phyloP scores from a whole-genome alignment of 2,329 filamentous ascomycete species.

The Tolypocladium tundrense region DNA sequence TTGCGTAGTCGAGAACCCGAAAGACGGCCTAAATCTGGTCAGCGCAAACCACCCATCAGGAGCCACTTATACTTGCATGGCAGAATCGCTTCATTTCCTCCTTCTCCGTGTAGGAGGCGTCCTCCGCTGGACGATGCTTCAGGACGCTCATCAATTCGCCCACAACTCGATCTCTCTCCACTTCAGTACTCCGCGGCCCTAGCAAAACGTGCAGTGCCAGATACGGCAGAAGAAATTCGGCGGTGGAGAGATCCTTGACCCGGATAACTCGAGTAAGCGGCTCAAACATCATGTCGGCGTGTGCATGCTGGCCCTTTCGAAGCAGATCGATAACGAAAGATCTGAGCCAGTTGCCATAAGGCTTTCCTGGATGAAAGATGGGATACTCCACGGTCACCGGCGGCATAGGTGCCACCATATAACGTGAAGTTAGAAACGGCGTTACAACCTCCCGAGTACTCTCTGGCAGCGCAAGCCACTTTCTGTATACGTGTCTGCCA shows the following conservation, averaged over 20 bases:
- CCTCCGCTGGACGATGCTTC: conserved; percentile 41
- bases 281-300: conserved; percentile 68
- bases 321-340: conserved; percentile 74
- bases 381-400: conserved; percentile 58
- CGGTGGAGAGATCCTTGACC: conserved; percentile 75
- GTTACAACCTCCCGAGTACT: conserved; percentile 70
- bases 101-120: conserved; percentile 48
- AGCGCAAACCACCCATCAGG: neutral
- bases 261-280: conserved; percentile 74
- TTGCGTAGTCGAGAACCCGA: conserved; percentile 80
- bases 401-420: conserved; percentile 56
- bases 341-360: conserved; percentile 74
- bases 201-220: conserved; percentile 74
- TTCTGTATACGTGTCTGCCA: conserved; percentile 51
- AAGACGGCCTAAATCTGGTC: conserved; percentile 62
- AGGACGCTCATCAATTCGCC: conserved; percentile 67
- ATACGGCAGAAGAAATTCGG: conserved; percentile 83
- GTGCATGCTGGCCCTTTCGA: conserved; percentile 62
- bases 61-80: conserved; percentile 49
- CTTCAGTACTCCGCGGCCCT: conserved; percentile 49
- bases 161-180: conserved; percentile 55
- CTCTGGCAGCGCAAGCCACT: conserved; percentile 72
- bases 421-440: conserved; percentile 79
- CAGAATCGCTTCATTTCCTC: conserved; percentile 79
- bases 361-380: conserved; percentile 57